Conservation (phyloP, 2,329 filamentous ascomycete genomes). For the Arthroderma sp. region DNA sequence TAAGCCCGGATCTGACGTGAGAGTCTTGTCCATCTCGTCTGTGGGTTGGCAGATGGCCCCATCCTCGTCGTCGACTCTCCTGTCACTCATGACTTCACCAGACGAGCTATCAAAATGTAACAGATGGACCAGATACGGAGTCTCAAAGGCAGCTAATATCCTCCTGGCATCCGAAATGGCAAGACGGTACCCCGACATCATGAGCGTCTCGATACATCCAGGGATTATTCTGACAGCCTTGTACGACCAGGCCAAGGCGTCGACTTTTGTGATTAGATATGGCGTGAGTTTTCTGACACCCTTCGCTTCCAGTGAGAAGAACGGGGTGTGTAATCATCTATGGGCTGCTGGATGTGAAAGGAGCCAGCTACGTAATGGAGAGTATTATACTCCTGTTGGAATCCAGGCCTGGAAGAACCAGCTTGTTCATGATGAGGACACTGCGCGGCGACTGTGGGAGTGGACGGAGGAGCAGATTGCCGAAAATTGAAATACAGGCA, state of each 20-base stretch:
- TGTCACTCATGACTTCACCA: slow-evolving; percentile 30
- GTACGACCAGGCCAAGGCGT: slow-evolving; percentile 24
- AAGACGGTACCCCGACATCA: slow-evolving; percentile 33
- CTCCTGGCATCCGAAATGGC: slow-evolving; percentile 32
- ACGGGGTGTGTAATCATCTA: slow-evolving; percentile 32
- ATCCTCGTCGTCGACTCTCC: slow-evolving; percentile 9
- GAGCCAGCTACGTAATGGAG: slow-evolving; percentile 27
- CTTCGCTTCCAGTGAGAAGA: slow-evolving; percentile 23
- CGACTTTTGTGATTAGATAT: slow-evolving; percentile 17
- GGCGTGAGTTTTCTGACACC: slow-evolving; percentile 16
- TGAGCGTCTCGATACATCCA: slow-evolving; percentile 40
- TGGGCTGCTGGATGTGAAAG: slow-evolving; percentile 29
- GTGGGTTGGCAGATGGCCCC: slow-evolving; percentile 27
- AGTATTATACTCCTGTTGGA: slow-evolving; percentile 34
- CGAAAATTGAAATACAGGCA: neutral
- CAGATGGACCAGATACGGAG: slow-evolving; percentile 38
- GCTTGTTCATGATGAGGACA: slow-evolving; percentile 23
- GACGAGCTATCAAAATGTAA: slow-evolving; percentile 23
- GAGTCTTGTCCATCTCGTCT: slow-evolving; percentile 30
- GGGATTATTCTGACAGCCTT: slow-evolving; percentile 35
- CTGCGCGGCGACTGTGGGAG: slow-evolving; percentile 32
- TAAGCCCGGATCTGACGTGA: slow-evolving; percentile 21
- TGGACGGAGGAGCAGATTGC: slow-evolving; percentile 30
- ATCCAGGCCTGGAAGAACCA: slow-evolving; percentile 21
- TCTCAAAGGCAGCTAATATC: slow-evolving; percentile 42